Evolutionary conservation across 208 protist species (phyloP).

Genomic region (Porcisia hertigi): DNA sequence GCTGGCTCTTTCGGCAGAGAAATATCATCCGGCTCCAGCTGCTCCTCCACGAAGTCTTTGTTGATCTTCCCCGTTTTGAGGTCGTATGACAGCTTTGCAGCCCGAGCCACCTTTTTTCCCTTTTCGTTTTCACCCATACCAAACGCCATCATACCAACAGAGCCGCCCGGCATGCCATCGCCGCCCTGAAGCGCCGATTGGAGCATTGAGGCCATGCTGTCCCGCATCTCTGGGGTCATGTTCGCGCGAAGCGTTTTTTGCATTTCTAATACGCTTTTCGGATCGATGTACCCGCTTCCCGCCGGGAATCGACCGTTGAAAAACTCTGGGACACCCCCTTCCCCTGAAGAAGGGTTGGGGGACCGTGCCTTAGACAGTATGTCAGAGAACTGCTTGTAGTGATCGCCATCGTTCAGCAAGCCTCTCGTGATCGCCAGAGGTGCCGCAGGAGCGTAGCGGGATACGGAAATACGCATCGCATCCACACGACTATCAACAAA

Average conservation of each 20-base stretch:
- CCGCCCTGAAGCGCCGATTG: conserved; percentile 57
- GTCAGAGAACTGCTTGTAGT: conserved; percentile 63
- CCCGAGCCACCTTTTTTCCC: conserved; percentile 88
- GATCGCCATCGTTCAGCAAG: conserved; percentile 30
- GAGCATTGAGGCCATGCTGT: conserved; percentile 83
- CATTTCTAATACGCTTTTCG: conserved; percentile 60
- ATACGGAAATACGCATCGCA: conserved; percentile 23
- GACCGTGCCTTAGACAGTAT: conserved; percentile 53
- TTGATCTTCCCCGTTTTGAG: conserved; percentile 76
- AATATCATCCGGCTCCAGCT: conserved; percentile 87
- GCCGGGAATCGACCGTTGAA: conserved; percentile 81
- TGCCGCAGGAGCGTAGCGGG: not conserved
- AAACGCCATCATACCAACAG: conserved; percentile 92
- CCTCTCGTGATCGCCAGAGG: conserved; percentile 1
- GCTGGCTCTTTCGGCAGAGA: conserved; percentile 81
- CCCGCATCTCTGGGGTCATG: conserved; percentile 84
- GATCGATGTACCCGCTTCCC: conserved; percentile 62
- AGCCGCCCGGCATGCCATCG: conserved; percentile 56
- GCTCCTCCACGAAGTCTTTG: conserved; percentile 89
- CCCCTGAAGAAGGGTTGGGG: conserved; percentile 7
- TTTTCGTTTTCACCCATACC: conserved; percentile 89
- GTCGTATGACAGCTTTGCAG: conserved; percentile 76
- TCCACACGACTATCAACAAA: not conserved
- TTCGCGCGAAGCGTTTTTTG: conserved; percentile 59
- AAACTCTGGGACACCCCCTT: conserved; percentile 31